Conservation (phyloP, 345 rosid species). For the Brassica rapa region DNA sequence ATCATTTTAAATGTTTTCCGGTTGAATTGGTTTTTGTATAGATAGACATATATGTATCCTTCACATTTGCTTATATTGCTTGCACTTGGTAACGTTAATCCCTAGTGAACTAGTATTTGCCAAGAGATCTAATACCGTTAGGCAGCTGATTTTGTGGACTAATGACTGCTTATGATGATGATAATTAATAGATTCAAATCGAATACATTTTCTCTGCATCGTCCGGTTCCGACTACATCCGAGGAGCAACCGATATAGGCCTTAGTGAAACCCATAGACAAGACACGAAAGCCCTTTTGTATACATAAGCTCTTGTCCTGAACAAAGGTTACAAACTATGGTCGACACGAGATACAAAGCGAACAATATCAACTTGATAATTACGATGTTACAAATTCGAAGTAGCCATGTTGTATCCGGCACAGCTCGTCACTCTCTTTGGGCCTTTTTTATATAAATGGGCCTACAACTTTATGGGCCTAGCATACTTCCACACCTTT, state of each 20-base stretch:
- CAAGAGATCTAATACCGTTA: not conserved
- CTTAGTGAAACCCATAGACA: not conserved
- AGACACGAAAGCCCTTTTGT: not conserved
- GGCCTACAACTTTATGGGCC: slow-evolving; percentile 21
- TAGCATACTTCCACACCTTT: slow-evolving; percentile 17
- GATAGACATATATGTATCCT: slow-evolving; percentile 39
- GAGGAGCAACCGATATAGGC: not conserved
- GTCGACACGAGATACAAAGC: not conserved
- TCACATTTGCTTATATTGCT: slow-evolving; percentile 27
- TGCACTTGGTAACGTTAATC: slow-evolving; percentile 33
- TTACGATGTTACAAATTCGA: too few relatives aligned
- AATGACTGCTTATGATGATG: slow-evolving; percentile 1
- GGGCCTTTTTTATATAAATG: not conserved
- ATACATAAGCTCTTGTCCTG: not conserved
- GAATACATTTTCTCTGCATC: not conserved
- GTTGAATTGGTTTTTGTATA: slow-evolving; percentile 45
- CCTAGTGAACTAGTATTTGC: slow-evolving; percentile 9
- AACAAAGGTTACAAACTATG: not conserved
- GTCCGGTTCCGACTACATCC: not conserved
- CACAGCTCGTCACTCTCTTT: too few relatives aligned
- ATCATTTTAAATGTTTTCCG: slow-evolving; percentile 30
- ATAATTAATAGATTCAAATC: not conserved
- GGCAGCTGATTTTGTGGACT: slow-evolving; percentile 22
- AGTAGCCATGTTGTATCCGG: too few relatives aligned
- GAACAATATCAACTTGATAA: too few relatives aligned